Evolutionary conservation across 75 land plant genomes (phyloP), one percentile per base, ranked within the genome.

Genomic region (Pinus tabuliformis): DNA sequence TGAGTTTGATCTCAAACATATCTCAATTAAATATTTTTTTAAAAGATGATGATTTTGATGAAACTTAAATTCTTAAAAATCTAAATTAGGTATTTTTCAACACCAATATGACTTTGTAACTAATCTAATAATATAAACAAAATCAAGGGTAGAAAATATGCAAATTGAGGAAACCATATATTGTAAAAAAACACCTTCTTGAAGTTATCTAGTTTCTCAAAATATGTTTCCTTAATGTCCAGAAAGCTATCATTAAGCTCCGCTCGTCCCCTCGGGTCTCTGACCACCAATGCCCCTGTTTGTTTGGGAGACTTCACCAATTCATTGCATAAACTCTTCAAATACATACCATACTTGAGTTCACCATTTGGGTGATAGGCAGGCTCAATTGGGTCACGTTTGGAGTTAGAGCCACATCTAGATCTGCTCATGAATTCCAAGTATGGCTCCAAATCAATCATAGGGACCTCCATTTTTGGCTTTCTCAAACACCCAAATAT

Each of bases 181-280:
- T 13, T n/a, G 24, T 5, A 62, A 45, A 20, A 54, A 65, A 30
- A 26, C 26, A 26, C 26, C 26, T 26, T 26, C 87, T 97, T 97
- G 70, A 95, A 86, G 15, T 86, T 89, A 9, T 58, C 63, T 6
- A 95, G 76, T 36, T 42, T 75, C 37, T 85, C 86, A 72, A 94
- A 97, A 78, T 91, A 97, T 9, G 70, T 75, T 80, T 94, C 99
- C 98, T 94, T 97, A 95, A 94, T 94, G 78, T 94, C 93, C 11
- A 97, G 72, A 78, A 97, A 92, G 37, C 86, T 89, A 78, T 97
- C 93, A 63, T 95, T 97, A 70, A 95, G 98, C 36, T 81, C 82
- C 7, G 81, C 86, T n/a, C 90, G 76, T 65, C 99, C 94, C 20
- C 98, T 74, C 42, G 98, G 99, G 81, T 94, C 99, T 74, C 89